Evolutionary conservation across 2,329 filamentous ascomycete species (phyloP).

Genomic region (Epichloe aotearoae): DNA sequence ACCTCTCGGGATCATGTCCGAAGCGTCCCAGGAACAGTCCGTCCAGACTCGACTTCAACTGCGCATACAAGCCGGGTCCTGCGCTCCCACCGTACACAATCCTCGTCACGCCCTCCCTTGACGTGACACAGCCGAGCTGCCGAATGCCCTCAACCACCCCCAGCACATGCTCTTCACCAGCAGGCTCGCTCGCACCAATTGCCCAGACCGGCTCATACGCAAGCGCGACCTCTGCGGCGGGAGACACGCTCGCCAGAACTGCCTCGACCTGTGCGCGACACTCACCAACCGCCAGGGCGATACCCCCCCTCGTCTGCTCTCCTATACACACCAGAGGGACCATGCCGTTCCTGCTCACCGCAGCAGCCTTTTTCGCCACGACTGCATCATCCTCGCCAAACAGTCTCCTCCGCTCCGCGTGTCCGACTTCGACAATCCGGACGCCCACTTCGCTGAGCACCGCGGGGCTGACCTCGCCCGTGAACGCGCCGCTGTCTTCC

Average conservation of each 20-base stretch:
- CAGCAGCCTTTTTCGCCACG: constrained; percentile 55
- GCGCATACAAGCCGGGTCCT: constrained; percentile 61
- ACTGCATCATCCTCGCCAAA: constrained; percentile 63
- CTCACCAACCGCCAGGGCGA: constrained; percentile 49
- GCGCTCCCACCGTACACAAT: constrained; percentile 77
- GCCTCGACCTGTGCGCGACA: constrained; percentile 52
- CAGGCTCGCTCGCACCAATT: constrained; percentile 63
- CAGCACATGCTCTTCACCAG: constrained; percentile 58
- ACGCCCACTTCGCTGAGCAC: constrained; percentile 56
- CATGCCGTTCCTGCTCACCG: constrained; percentile 55
- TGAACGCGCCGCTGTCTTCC: constrained; percentile 60
- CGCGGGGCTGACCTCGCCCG: constrained; percentile 61
- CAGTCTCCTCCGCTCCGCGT: constrained; percentile 61
- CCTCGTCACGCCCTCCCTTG: constrained; percentile 44
- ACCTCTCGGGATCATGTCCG: constrained; percentile 60
- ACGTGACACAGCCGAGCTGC: constrained; percentile 33
- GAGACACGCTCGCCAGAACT: constrained; percentile 47
- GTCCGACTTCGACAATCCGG: constrained; percentile 63
- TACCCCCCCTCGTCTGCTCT: constrained; percentile 41
- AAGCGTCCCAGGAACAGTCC: constrained; percentile 73
- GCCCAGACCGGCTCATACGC: constrained; percentile 88
- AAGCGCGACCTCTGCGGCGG: constrained; percentile 55
- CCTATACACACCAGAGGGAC: constrained; percentile 71
- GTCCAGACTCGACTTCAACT: constrained; percentile 57
- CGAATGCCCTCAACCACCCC: constrained; percentile 53